Evolutionary conservation across 495 filamentous ascomycete species (phyloP).

Genomic region (Penicillium samsonianum): DNA sequence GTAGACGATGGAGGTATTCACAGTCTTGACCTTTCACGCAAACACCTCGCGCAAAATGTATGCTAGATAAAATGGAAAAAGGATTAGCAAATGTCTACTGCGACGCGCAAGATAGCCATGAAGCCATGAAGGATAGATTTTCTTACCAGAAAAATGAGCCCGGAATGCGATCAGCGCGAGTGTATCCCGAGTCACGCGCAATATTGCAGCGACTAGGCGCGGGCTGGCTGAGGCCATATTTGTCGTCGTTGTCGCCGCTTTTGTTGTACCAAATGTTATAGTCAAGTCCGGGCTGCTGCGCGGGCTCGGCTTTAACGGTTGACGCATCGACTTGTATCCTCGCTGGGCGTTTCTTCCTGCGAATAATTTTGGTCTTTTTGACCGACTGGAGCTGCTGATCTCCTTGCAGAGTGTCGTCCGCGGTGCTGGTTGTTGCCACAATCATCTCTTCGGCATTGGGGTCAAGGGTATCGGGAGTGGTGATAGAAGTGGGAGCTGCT

Average conservation of each 20-base stretch:
- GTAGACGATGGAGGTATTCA: constrained; percentile 90
- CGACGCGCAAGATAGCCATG: not conserved
- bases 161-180: constrained; percentile 74
- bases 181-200: constrained; percentile 81
- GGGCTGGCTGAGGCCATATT: constrained; percentile 72
- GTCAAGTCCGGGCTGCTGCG: constrained; percentile 85
- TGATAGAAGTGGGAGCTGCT: constrained; percentile 13
- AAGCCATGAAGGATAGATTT: not conserved
- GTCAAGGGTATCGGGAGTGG: constrained; percentile 6
- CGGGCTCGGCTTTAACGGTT: constrained; percentile 75
- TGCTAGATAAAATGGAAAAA: constrained; percentile 15
- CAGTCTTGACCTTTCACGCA: constrained; percentile 89
- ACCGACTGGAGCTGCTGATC: constrained; percentile 23
- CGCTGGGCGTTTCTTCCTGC: constrained; percentile 55
- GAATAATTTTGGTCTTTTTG: constrained; percentile 56
- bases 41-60: constrained; percentile 83
- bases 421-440: constrained; percentile 24
- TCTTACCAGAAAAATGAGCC: constrained; percentile 79
- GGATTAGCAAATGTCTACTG: constrained; percentile 8
- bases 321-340: constrained; percentile 79
- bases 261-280: constrained; percentile 83
- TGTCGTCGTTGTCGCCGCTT: constrained; percentile 80
- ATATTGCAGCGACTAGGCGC: constrained; percentile 82
- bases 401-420: constrained; percentile 22
- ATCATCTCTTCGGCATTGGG: constrained; percentile 24